These are phyloP conservation scores for Penicillium sp. DNA, from an alignment of 2,329 filamentous ascomycete genomes.

Conservation along the genomic window DNA sequence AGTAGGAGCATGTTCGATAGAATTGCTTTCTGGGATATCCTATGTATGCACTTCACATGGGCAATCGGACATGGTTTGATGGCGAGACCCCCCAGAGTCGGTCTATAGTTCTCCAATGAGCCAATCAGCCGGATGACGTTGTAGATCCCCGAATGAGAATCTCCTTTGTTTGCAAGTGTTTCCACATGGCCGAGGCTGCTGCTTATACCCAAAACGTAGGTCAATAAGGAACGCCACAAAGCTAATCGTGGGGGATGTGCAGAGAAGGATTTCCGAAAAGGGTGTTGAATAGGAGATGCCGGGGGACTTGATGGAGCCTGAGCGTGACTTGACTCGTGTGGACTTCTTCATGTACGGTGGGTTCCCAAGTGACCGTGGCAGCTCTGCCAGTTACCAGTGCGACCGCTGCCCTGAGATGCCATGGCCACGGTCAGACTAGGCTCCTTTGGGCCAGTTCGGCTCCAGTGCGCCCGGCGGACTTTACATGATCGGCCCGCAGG, in stretches of 20 bases:
- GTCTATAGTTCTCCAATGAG: not conserved
- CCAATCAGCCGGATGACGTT: not conserved
- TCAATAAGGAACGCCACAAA: constrained; percentile 3
- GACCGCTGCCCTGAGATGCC: too few species aligned
- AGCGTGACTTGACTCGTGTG: too few species aligned
- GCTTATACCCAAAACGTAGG: not conserved
- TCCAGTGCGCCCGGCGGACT: too few species aligned
- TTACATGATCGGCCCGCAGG: too few species aligned
- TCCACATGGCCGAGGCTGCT: not conserved
- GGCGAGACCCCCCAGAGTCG: not conserved
- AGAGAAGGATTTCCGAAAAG: not conserved
- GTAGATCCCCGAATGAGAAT: not conserved
- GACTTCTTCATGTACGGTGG: too few species aligned
- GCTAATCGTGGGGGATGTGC: not conserved
- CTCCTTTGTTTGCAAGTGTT: constrained; percentile 1
- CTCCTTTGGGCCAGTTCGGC: too few species aligned
- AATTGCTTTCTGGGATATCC: not conserved
- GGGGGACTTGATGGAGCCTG: too few species aligned
- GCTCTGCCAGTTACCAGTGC: too few species aligned
- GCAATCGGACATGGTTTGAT: not conserved
- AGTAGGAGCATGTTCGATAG: too few species aligned
- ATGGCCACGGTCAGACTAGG: too few species aligned
- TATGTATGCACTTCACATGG: not conserved
- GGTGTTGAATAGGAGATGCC: not conserved
- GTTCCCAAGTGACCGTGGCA: too few species aligned